Evolutionary conservation across 768 basidiomycete species (phyloP).

Genomic region (Tylopilus sp.): DNA sequence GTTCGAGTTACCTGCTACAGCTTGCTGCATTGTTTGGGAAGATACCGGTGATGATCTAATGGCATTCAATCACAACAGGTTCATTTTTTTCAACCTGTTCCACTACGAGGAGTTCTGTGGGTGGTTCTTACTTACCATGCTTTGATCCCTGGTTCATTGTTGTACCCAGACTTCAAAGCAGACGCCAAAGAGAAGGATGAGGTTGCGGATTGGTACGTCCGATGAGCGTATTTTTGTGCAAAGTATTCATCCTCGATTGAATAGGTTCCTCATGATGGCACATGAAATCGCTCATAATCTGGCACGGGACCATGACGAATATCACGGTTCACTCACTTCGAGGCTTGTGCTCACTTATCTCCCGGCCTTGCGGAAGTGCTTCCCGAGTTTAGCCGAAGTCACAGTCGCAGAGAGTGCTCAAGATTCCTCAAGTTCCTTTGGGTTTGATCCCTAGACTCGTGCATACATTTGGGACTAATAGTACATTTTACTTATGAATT

Average conservation of each 20-base stretch:
- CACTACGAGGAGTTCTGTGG: constrained; percentile 9
- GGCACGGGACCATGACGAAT: constrained; percentile 1
- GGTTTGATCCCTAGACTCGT: not conserved
- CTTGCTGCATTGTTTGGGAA: constrained; percentile 17
- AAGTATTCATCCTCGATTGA: not conserved
- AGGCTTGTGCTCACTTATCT: constrained; percentile 6
- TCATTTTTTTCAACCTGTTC: constrained; percentile 14
- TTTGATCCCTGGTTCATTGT: not conserved
- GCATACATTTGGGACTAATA: not conserved
- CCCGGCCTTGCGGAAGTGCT: not conserved
- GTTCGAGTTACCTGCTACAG: not conserved
- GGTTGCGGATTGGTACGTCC: constrained; percentile 10
- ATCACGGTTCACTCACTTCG: not conserved
- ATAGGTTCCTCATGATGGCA: constrained; percentile 28
- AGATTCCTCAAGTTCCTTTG: no score
- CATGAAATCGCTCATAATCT: constrained; percentile 28
- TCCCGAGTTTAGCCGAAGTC: not conserved
- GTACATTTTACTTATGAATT: not conserved
- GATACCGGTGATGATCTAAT: constrained; percentile 15
- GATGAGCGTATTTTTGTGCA: not conserved
- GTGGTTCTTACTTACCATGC: not conserved
- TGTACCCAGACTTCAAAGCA: not conserved
- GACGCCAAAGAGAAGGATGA: constrained; percentile 1
- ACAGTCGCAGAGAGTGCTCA: not conserved
- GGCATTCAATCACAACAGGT: constrained; percentile 16